Base-by-base conservation (phyloP, 2,329 filamentous ascomycete species). In the Exophiala spinifera region DNA sequence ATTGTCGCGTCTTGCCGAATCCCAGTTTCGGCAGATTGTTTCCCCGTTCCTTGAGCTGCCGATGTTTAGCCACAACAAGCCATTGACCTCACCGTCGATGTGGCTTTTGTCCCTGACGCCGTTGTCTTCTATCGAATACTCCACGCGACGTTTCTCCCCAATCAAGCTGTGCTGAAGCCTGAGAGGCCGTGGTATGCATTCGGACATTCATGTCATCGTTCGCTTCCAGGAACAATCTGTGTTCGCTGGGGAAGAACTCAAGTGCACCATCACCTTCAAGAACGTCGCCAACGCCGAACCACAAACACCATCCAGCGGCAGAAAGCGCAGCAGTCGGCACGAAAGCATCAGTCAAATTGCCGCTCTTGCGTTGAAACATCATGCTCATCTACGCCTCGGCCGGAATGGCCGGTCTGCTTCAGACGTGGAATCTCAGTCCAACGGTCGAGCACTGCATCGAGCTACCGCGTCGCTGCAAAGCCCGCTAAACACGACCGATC, bases 211-310 rank as follows among this genome's bases (percentile, higher is more conserved):
- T 72, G 92, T 96, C 73, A 96, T 92, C 71, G 89, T 99, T 72
- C 86, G 87, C 75, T 99, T 92, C 88, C 87, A 90, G 71, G 89
- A 95, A 69, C 86, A 92, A 71, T 91, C 89, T 59, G 89, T 99
- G 66, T 99, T 97, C 74, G 89, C 94, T 53, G 94, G 94, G 72
- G 94, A 99, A 78, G 88, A 96, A 68, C 83, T 97, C 67, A 89
- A 91, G 75, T 97, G 94, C 74, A 91, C 86, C 63, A 95, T 99
- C 71, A 96, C 89, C 47, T 99, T 99, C 76, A 92, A 88, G 74
- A 99, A 99, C 70, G 81, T 91, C 46, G 76, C 80, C 25, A 71
- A 66, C 60, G 68, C 80, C 46, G 74, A 73, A 36, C 67, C 63
- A 56, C 62, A 61, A 51, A 64, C 65, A 42, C 67, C 72, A 25